Evolutionary conservation across 768 basidiomycete species (phyloP), one percentile per base, ranked within the genome.

Genomic region (Porpolomopsis calyptriformis): DNA sequence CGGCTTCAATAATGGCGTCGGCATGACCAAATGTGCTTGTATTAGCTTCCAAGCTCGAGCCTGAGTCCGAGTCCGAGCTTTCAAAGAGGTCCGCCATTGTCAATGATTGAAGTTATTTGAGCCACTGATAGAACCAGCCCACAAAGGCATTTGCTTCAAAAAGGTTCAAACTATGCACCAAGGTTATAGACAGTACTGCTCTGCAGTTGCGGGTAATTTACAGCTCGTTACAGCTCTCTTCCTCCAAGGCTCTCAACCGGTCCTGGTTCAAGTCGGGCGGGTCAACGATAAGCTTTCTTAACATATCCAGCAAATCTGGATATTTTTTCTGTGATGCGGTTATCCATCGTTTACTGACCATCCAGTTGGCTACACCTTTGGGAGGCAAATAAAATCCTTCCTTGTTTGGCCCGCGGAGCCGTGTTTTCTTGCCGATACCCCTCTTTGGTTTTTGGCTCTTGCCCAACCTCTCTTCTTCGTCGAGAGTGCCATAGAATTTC

Each of bases 261-360:
- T 54, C 57, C 73, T 77, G 76, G 47, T 79, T 70, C 52, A 74
- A 74, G 20, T 69, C 73, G 14, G 61, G 59, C 0, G 67, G 61
- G 29, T 78, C 74, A 10, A 66, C 57, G 7, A 80, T 62, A 5
- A 72, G 55, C 22, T 69, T 71, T 45, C 62, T 58, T 34, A 83
- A 33, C 36, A 61, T 50, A 10, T 63, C 62, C 9, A 58, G 54
- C 1, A 82, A 57, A 52, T 81, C 81, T 4, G 71, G 71, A 12
- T 73, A 71, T 31, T 60, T 61, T 6, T 38, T 52, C 49, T 63
- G 64, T 41, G 73, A 62, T 34, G 59, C 53, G 24, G 62, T 62
- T 41, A 78, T 51, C 85, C 85, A 87, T 16, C 72, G 62, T 55
- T 70, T 70, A 60, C 83, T 85, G 50, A 87, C 67, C 85, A 86